Evolutionary conservation across 108 stramenopile species (phyloP).

Genomic region (Pseudonitzschia multistriata): DNA sequence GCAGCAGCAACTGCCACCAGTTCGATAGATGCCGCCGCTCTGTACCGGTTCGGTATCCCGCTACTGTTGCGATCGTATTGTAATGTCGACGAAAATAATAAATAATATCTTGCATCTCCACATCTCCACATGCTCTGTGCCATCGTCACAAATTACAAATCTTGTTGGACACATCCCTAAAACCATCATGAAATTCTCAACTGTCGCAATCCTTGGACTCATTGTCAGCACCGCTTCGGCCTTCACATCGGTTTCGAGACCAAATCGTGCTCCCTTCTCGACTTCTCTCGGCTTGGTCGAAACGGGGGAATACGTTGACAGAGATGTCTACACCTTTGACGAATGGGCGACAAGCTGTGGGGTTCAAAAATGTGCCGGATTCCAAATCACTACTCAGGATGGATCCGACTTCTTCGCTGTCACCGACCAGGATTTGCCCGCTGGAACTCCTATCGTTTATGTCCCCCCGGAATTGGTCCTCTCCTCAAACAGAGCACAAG

Average conservation of each 20-base stretch:
- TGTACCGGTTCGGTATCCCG: not conserved
- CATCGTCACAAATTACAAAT: not conserved
- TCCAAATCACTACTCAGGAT: constrained; percentile 42
- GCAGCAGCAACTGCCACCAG: not conserved
- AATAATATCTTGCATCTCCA: not conserved
- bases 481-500: constrained; percentile 36
- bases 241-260: not conserved
- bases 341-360: not conserved
- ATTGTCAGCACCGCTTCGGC: constrained; percentile 5
- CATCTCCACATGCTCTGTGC: not conserved
- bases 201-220: not conserved
- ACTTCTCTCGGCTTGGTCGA: constrained; percentile 3
- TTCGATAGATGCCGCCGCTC: not conserved
- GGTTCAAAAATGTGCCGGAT: constrained; percentile 20
- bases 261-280: not conserved
- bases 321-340: constrained; percentile 9
- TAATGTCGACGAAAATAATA: not conserved
- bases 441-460: constrained; percentile 39
- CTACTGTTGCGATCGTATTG: not conserved
- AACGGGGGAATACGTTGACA: not conserved
- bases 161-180: not conserved
- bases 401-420: constrained; percentile 31
- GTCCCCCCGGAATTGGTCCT: constrained; percentile 44
- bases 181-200: constrained; percentile 9
- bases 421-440: constrained; percentile 35